These are phyloP conservation scores for Coemansia sp. DNA, from an alignment of 192 early-diverging fungal genomes.

Conservation along the genomic window DNA sequence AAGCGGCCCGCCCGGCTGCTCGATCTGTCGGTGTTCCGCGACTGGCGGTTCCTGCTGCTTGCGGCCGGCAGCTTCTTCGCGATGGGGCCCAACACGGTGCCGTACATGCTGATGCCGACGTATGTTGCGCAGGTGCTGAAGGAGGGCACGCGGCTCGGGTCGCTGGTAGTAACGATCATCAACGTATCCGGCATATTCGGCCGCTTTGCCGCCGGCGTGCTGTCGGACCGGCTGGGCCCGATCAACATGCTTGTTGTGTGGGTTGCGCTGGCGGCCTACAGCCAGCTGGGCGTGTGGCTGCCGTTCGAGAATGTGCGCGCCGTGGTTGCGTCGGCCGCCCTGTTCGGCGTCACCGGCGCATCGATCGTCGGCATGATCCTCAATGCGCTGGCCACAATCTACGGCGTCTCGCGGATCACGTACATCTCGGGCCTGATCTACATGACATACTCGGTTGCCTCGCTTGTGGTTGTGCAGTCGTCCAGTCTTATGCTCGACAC, in stretches of 20 bases:
- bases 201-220: constrained; percentile 36
- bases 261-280: constrained; percentile 35
- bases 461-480: constrained; percentile 40
- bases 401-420: constrained; percentile 41
- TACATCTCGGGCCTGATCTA: constrained; percentile 53
- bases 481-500: constrained; percentile 53
- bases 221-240: constrained; percentile 40
- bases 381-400: constrained; percentile 39
- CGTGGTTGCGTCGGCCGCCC: constrained; percentile 25
- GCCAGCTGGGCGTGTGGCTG: constrained; percentile 53
- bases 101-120: constrained; percentile 50
- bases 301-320: constrained; percentile 30
- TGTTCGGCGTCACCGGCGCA: constrained; percentile 47
- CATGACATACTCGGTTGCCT: constrained; percentile 44
- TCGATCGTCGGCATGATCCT: constrained; percentile 47
- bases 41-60: constrained; percentile 43
- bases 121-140: constrained; percentile 42
- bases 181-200: constrained; percentile 52
- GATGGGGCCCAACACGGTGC: constrained; percentile 54
- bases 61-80: constrained; percentile 49
- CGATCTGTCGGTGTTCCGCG: constrained; percentile 37
- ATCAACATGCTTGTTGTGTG: constrained; percentile 44
- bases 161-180: constrained; percentile 40
- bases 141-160: constrained; percentile 27
- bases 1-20: constrained; percentile 19